Conservation (phyloP, 345 rosid species). For the Pistacia integerrima region DNA sequence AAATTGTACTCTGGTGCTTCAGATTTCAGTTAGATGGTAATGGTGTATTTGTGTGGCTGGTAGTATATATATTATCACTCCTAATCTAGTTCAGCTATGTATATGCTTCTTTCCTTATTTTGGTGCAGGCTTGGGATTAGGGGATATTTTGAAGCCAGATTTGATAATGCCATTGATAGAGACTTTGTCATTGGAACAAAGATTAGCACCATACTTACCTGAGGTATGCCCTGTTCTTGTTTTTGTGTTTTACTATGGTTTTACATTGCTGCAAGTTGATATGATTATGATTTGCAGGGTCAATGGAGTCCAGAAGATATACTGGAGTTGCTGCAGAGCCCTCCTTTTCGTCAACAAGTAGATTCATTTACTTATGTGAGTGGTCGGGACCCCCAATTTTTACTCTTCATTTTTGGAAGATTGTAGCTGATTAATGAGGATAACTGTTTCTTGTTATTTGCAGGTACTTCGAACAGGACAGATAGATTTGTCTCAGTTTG, state of each 20-base stretch:
- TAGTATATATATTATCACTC: neutral
- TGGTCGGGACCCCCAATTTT: conserved; percentile 18
- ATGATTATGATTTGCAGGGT: conserved; percentile 56
- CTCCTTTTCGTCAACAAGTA: conserved; percentile 96
- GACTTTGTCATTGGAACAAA: conserved; percentile 63
- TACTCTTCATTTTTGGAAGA: conserved; percentile 4
- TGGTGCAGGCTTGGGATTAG: conserved; percentile 70
- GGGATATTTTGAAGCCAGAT: conserved; percentile 89
- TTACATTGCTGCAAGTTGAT: conserved; percentile 12
- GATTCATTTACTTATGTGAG: conserved; percentile 94
- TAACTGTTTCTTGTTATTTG: conserved; percentile 19
- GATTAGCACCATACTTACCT: conserved; percentile 73
- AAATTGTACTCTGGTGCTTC: neutral
- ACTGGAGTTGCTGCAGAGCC: conserved; percentile 84
- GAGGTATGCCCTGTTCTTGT: conserved; percentile 54
- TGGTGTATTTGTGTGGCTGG: neutral
- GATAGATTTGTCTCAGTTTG: conserved; percentile 92
- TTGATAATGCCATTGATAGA: conserved; percentile 87
- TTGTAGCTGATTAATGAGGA: neutral
- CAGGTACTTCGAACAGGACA: conserved; percentile 97
- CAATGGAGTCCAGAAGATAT: conserved; percentile 72
- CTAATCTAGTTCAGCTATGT: neutral
- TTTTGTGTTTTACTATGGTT: neutral
- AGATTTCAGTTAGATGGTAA: neutral
- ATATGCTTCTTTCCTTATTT: conserved; percentile 17